Conservation (phyloP, 1,284 basidiomycete genomes). For the Leccinum angustisporum region DNA sequence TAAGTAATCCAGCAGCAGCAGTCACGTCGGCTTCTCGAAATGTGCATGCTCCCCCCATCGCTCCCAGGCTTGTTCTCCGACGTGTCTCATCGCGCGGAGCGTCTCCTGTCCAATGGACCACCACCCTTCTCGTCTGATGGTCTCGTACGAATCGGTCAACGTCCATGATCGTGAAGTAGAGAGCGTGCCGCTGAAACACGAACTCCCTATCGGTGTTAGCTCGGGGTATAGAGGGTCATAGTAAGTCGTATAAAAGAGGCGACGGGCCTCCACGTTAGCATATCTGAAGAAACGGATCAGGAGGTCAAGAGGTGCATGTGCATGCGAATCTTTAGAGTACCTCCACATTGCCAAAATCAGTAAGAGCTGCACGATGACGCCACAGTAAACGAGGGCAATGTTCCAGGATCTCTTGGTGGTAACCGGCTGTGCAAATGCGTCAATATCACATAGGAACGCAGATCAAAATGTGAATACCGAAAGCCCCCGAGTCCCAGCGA, state of each 20-base stretch:
- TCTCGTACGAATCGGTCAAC: constrained; percentile 31
- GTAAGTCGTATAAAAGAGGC: constrained; percentile 57
- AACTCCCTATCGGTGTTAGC: constrained; percentile 41
- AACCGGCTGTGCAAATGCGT: constrained; percentile 17
- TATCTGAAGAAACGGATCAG: constrained; percentile 33
- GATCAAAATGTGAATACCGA: constrained; percentile 21
- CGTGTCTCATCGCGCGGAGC: constrained; percentile 22
- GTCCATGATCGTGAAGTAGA: constrained; percentile 31
- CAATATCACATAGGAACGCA: constrained; percentile 4
- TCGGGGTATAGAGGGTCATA: constrained; percentile 74
- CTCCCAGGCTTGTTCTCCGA: constrained; percentile 33
- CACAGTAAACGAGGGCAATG: constrained; percentile 23
- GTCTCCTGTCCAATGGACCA: constrained; percentile 26
- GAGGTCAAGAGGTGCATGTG: neutral
- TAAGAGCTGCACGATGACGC: constrained; percentile 34
- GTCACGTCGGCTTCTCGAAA: constrained; percentile 34
- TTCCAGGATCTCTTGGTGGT: constrained; percentile 24
- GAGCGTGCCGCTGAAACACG: constrained; percentile 24
- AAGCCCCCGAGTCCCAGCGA: constrained; percentile 12
- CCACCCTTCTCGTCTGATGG: constrained; percentile 32
- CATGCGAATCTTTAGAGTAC: constrained; percentile 20
- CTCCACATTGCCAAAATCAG: constrained; percentile 39
- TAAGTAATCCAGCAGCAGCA: constrained; percentile 9
- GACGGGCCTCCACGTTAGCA: constrained; percentile 40
- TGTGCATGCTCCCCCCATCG: constrained; percentile 31